Evolutionary conservation across 805 yeast species (phyloP), one percentile per base, ranked within the genome.

Genomic region (Metschnikowia henanensis): DNA sequence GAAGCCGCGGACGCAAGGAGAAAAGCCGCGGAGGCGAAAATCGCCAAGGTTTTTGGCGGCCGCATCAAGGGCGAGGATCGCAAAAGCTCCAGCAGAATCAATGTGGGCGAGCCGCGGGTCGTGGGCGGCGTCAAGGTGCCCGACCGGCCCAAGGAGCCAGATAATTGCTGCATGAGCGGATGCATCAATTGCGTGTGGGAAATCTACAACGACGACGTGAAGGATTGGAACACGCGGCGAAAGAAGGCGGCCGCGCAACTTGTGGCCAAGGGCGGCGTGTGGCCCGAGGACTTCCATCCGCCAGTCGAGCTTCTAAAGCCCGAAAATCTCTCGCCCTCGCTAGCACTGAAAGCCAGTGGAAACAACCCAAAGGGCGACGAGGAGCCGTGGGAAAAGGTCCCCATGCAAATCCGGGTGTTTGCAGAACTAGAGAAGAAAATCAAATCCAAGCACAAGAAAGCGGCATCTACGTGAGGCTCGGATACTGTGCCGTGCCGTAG

Each of bases 161-260:
- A 91, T 55, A 90, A 92, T 62, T 92, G 99, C 63, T 92, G 99
- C 64, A 90, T 90, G 96, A 83, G 94, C 45, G 99, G 99, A 1
- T 92, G 99, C 64, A 82, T 88, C 23, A 90, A 92, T 64, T 92
- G 99, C 64, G 98, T 92, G 2, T 94, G 98, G 98, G 97, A 91
- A 56, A 68, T 87, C 42, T 92, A 80, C 61, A 83, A 85, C 52
- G 97, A 92, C 41, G 98, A 94, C 60, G 57, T 91, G 38, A 83
- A 80, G 50, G 88, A 88, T 26, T 94, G 97, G 96, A 80, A 81
- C 56, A 59, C 50, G 1, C 65, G 72, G 56, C 70, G 95, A 16
- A 65, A 64, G 30, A 61, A 72, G 43, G 97, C 96, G 0, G 85
- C 75, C 0, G 35, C 52, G 5, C 56, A 53, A 13, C 59, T 79